Evolutionary conservation across 768 basidiomycete species (phyloP), one percentile per base, ranked within the genome.

Genomic region (Neoboletus subvelutipes): DNA sequence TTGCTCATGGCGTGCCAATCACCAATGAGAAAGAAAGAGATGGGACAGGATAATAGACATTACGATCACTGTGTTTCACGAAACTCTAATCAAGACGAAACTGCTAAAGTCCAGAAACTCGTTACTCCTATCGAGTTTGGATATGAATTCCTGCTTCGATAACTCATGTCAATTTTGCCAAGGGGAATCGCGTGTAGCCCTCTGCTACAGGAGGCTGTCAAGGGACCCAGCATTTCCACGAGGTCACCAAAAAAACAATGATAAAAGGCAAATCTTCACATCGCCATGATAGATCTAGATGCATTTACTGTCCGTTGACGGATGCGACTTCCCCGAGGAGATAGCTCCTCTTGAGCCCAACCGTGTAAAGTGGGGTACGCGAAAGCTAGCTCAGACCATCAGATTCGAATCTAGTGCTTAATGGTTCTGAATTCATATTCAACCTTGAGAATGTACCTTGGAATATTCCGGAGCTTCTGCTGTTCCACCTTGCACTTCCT

Each of bases 401-500:
- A 49, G 29, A 17, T 8, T 45, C 39, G 37, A 52, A 34, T 22
- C 55, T 13, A 63, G 45, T 11, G 6, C 13, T 24, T 2, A 0
- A 26, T 11, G 3, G 10, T 22, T 41, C 22, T 10, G 13, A 33
- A 31, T 10, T 9, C 4, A 9, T 28, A 31, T 10, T 9, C 4
- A 9, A 41, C 13, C 10, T n/a, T 7, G 42, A 22, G 41, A 24
- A 67, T 83, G 51, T 61, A 88, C 88, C 88, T 90, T 87, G 29
- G 82, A 77, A 63, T 84, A 92, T 61, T 88, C 87, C 10, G 75
- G 71, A 1, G 75, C 73, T 46, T 83, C 80, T 56, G 88, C 80
- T 3, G 75, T 76, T 60, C 87, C 85, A 7, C 81, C 83, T 41
- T 86, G 84, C n/a, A 83, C 83, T 63, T 92, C 88, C 65, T 90